Conservation (phyloP, 2,329 filamentous ascomycete genomes). For the Pseudocercospora pini-densiflorae region DNA sequence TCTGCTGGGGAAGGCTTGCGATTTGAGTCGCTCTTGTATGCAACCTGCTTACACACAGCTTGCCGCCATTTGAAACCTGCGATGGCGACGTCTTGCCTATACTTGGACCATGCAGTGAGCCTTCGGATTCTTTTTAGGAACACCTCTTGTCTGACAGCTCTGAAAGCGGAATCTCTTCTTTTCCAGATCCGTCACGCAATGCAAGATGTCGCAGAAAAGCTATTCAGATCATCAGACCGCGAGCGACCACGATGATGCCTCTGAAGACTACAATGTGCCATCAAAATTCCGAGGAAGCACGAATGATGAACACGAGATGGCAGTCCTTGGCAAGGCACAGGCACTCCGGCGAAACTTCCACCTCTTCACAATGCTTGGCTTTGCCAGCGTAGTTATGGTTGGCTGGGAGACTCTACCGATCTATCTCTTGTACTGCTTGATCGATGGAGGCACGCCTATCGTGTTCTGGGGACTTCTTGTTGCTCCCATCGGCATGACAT, state of each 20-base stretch:
- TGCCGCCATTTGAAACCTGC: no score
- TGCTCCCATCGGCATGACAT: conserved; percentile 41
- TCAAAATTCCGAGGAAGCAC: not conserved
- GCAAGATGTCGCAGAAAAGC: not conserved
- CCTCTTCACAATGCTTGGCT: conserved; percentile 31
- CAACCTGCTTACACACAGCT: not conserved
- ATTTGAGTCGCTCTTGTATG: not conserved
- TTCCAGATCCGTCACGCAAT: not conserved
- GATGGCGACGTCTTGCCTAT: no score
- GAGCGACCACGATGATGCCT: not conserved
- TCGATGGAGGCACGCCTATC: conserved; percentile 36
- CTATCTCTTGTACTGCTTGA: conserved; percentile 11
- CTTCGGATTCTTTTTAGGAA: no score
- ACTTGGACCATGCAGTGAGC: no score
- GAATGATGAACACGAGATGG: not conserved
- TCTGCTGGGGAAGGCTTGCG: not conserved
- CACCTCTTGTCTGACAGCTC: no score
- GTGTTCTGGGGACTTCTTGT: conserved; percentile 42
- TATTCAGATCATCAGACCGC: not conserved
- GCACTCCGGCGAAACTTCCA: conserved; percentile 24
- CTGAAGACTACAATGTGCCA: not conserved
- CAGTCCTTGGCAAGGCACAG: not conserved
- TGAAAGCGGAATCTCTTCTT: no score
- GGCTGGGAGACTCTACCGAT: conserved; percentile 28
- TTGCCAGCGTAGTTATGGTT: conserved; percentile 28